Evolutionary conservation across 768 basidiomycete genomes (phyloP), one percentile per base, ranked within the genome.

Genomic region (Amanita thiersii): DNA sequence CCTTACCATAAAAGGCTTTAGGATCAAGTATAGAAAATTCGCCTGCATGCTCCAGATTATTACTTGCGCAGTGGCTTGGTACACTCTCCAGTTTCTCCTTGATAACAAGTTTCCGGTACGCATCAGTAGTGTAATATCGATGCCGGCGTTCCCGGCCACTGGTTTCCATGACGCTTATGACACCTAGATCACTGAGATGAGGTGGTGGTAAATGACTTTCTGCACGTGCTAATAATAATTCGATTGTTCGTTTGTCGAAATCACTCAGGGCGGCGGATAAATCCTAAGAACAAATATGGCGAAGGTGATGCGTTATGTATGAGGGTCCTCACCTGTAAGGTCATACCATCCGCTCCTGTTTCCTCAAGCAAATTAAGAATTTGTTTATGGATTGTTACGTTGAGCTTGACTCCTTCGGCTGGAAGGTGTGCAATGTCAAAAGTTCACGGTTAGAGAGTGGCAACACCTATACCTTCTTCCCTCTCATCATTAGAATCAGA

Each of bases 101-200:
- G 2, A 66, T 61, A 36, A 90, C 72, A 23, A 88, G 65, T 21
- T 65, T 57, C 21, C 66, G 72, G 59, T 86, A 94, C 21, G 79
- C 75, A 1, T 73, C 69, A 32, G 83, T 57, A 0, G 87, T 86
- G 63, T 78, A 92, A 55, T 89, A 89, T 47, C 89, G 73, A 56
- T 89, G 78, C 17, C 89, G 82, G 20, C 90, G 81, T 62, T 97
- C 88, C 25, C 90, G 78, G 3, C 88, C 88, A 47, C 72, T 69
- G 1, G 78, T 87, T 61, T 96, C 93, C 72, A 83, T 81, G 20
- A 87, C 58, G 26, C 79, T 75, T 15, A 73, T 72, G 37, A 88
- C 73, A 19, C 77, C 72, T 29, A 86, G 65, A 56, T 91, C 85
- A 39, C 66, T 66, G 10, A 92, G 72, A 57, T 90, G 87, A 4